Evolutionary conservation across 2,329 filamentous ascomycete genomes (phyloP).

Genomic region (Verticillium zaregamsianum): DNA sequence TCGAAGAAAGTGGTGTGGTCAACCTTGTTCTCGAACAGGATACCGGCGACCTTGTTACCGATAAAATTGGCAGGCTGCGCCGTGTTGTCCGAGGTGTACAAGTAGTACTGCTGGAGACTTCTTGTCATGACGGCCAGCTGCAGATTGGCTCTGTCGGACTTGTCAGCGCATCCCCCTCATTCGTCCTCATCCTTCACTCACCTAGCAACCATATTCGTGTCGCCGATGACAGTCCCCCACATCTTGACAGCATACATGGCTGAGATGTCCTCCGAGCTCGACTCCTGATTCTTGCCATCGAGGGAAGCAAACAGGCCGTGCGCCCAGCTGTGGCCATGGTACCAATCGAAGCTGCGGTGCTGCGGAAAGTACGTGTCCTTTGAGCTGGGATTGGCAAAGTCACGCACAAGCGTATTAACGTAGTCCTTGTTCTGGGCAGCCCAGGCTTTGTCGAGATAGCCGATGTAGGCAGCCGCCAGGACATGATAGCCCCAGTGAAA

Average conservation of each 20-base stretch:
- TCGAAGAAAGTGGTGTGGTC: constrained; percentile 81
- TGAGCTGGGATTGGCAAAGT: constrained; percentile 63
- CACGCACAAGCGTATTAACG: constrained; percentile 72
- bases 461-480: constrained; percentile 72
- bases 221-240: constrained; percentile 70
- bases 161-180: neutral
- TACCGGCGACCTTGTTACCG: constrained; percentile 45
- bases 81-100: constrained; percentile 60
- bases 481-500: constrained; percentile 77
- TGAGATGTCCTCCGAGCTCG: constrained; percentile 77
- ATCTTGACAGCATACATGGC: constrained; percentile 76
- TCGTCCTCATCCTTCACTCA: constrained; percentile 9
- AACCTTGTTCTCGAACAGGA: constrained; percentile 79
- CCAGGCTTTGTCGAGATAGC: constrained; percentile 66
- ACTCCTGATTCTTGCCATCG: constrained; percentile 71
- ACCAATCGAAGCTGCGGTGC: constrained; percentile 77
- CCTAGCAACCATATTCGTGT: constrained; percentile 68
- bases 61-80: constrained; percentile 63
- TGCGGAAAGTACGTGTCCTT: constrained; percentile 69
- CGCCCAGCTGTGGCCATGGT: constrained; percentile 79
- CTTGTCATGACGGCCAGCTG: constrained; percentile 70
- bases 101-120: constrained; percentile 67
- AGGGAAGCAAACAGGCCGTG: constrained; percentile 60
- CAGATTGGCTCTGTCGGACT: constrained; percentile 52
- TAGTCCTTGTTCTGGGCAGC: constrained; percentile 62